Evolutionary conservation across 2,329 filamentous ascomycete species (phyloP), one percentile per base, ranked within the genome.

Genomic region (Apiospora pterosperma): DNA sequence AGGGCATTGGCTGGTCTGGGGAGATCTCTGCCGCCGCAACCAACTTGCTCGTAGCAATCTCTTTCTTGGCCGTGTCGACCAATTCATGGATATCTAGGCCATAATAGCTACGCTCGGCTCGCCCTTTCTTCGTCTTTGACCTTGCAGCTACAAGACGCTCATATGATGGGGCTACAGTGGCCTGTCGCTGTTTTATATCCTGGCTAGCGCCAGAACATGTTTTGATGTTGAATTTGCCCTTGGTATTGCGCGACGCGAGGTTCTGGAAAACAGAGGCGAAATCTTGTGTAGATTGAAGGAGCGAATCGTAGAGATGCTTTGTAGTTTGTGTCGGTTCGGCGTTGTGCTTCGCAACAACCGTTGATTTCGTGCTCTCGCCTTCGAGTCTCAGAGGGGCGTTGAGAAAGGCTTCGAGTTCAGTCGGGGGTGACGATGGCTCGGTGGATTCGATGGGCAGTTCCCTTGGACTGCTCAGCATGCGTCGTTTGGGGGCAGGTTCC

Each of bases 71-170:
- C 19, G 90, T 85, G 64, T 92, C 89, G 64, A 98, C 85, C 42
- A 99, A 80, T 63, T 88, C 83, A 76, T 97, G 93, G 38, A 99
- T 96, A 59, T 97, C 90, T 68, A 99, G 90, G 11, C 96, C 96
- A 75, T 97, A 99, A 78, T 94, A 98, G 70, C 89, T 90, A 70
- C 87, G 87, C 71, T 87, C 87, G 2, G 91, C 91, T 65, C 88
- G 84, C 2, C 90, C 90, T 64, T 90, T 85, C 67, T 87, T 88
- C 0, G 85, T 88, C 63, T 79, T 86, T 5, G 90, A 92, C 61
- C 90, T 83, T 12, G 87, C 84, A 25, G 90, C 90, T 3, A 92
- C 85, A 69, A 93, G 84, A 42, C 85, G 80, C 71, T 92, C 88
- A 71, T 90, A 92, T 0, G 90, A 81, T 1, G 85, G 74, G 0